Evolutionary conservation across 1,284 basidiomycete species (phyloP), one percentile per base, ranked within the genome.

Genomic region (Heterobasidion occidentale): DNA sequence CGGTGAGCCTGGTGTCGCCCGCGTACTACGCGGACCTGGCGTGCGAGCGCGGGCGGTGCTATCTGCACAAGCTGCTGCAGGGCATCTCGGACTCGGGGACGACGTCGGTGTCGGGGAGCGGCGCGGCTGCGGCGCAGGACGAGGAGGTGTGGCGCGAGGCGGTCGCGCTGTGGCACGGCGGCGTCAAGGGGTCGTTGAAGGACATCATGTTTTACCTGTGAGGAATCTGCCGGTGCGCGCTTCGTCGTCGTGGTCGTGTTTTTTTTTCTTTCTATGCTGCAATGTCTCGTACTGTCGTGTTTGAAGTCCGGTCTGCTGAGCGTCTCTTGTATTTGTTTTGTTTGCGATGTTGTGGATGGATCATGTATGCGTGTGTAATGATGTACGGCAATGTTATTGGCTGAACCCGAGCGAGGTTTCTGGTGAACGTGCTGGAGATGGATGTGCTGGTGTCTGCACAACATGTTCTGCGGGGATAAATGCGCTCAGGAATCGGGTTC

Each of bases 1-100:
- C 86, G 0, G 88, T 91, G 54, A 86, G 84, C 63, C 75, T 91
- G 17, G 84, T 81, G n/a, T 84, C 86, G 0, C 87, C 88, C 0
- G 88, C 86, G 0, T 89, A 88, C 64, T 89, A 88, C 65, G 85
- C 86, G 8, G 75, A 90, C 65, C 70, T 90, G 46, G 86, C 86
- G 2, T 90, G 88, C 62, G 88, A 90, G 67, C 77, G 88, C 3
- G 88, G 88, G 1, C 73, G 89, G 19, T 89, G 86, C 67, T 91
- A 90, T 64, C 64, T 91, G 46, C 78, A 86, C 67, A 76, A 79
- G 55, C 71, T 90, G 17, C 70, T 90, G 46, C 77, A 80, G 51
- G 87, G 87, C 17, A 62, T 78, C 52, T 73, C 72, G 7, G 71
- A 71, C 54, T 67, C 69, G 8, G 74, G 70, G 7, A 70, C 71